Evolutionary conservation across 345 rosid species (phyloP).

Genomic region (Boechera retrofracta): DNA sequence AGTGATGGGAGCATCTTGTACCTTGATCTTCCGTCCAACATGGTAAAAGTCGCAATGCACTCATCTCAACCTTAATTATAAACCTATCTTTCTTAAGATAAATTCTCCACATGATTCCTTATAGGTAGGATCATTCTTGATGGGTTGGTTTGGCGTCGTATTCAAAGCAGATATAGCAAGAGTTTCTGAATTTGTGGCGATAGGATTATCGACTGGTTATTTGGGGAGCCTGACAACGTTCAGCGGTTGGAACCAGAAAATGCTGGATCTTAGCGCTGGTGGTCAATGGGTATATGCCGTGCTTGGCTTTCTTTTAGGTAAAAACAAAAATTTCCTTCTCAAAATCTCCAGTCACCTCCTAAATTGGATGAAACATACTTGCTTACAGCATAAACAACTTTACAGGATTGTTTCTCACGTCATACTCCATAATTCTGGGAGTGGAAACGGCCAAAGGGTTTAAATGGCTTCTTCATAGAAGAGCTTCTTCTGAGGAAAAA

Average conservation of each 20-base stretch:
- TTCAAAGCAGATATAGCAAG: constrained; percentile 71
- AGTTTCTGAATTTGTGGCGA: constrained; percentile 70
- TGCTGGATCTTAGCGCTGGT: constrained; percentile 79
- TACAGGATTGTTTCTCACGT: constrained; percentile 82
- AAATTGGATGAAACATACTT: neutral
- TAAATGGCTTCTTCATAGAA: constrained; percentile 51
- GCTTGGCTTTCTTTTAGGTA: constrained; percentile 79
- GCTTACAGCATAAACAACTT: constrained; percentile 16
- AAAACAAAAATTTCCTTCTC: constrained; percentile 6
- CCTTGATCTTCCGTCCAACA: constrained; percentile 89
- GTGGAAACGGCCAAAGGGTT: constrained; percentile 84
- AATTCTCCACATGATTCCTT: constrained; percentile 13
- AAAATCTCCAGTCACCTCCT: neutral
- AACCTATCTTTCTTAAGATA: neutral
- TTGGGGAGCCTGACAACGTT: constrained; percentile 95
- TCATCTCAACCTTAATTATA: neutral
- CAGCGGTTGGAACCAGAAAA: constrained; percentile 97
- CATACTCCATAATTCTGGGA: constrained; percentile 76
- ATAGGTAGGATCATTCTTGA: constrained; percentile 93
- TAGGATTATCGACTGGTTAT: constrained; percentile 88
- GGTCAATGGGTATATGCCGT: constrained; percentile 76
- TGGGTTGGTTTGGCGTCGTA: constrained; percentile 96
- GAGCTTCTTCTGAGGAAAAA: constrained; percentile 31
- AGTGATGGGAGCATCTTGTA: constrained; percentile 61
- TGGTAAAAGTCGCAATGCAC: constrained; percentile 51